phyloP scores from a whole-genome alignment of 2,329 filamentous ascomycete genomes.

The Colletotrichum theobromicola region DNA sequence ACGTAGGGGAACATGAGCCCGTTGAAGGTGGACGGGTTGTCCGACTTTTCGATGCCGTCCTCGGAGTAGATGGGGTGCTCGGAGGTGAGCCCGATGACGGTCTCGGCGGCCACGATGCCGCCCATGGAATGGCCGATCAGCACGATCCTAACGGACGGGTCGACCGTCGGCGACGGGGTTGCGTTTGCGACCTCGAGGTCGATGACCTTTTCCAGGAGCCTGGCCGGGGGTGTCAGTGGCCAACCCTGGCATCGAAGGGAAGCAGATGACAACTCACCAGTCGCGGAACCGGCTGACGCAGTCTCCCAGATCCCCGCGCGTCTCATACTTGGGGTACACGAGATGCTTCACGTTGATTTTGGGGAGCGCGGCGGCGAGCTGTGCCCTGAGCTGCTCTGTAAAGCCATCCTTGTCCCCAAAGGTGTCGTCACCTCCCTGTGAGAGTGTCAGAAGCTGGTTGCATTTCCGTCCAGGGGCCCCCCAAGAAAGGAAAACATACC shows the following conservation, averaged over 20 bases:
- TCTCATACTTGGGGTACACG: slow-evolving; percentile 84
- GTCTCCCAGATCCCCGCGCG: slow-evolving; percentile 75
- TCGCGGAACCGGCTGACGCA: slow-evolving; percentile 77
- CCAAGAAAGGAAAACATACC: slow-evolving; percentile 42
- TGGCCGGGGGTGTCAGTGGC: slow-evolving; percentile 33
- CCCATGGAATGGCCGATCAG: slow-evolving; percentile 90
- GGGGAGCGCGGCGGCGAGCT: slow-evolving; percentile 70
- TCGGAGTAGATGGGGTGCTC: slow-evolving; percentile 58
- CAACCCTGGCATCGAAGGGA: not conserved
- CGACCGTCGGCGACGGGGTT: slow-evolving; percentile 83
- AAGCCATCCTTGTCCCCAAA: slow-evolving; percentile 72
- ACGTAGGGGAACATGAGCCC: slow-evolving; percentile 92
- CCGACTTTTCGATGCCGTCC: slow-evolving; percentile 42
- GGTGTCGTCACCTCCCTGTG: slow-evolving; percentile 76
- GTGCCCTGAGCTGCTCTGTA: slow-evolving; percentile 71
- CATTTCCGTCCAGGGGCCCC: not conserved
- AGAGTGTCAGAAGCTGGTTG: not conserved
- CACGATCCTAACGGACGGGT: slow-evolving; percentile 82
- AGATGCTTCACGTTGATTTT: slow-evolving; percentile 70
- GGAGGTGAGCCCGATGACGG: slow-evolving; percentile 73
- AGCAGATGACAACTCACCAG: slow-evolving; percentile 58
- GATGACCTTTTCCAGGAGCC: slow-evolving; percentile 90
- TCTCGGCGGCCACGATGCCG: slow-evolving; percentile 93
- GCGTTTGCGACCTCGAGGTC: slow-evolving; percentile 86
- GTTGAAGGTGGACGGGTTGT: slow-evolving; percentile 47